Evolutionary conservation across 23 red algal species (phyloP), one percentile per base, ranked within the genome.

Genomic region (Gracilaria domingensis): DNA sequence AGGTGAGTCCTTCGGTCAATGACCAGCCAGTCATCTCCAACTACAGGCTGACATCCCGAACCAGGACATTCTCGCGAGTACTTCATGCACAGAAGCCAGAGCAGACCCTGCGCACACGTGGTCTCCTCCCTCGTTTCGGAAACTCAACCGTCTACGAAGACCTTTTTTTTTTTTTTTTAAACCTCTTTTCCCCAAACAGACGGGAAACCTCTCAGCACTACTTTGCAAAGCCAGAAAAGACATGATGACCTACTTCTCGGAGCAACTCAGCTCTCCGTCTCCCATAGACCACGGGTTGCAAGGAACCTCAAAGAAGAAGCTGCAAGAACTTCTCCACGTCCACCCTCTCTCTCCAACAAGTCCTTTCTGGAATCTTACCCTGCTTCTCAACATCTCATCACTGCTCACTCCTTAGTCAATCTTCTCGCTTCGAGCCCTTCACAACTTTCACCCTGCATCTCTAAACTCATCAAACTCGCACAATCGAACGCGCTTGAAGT

Each of bases 371-470:
- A 40, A 42, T 39, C 34, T 3, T 40, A 73, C 35, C 67, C 67
- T n/a, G n/a, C 67, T 73, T 24, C 35, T 73, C 34, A 73, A 73
- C 35, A 44, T 73, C 7, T 73, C 67, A 4, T 16, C 67, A 14
- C 67, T 73, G 7, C 76, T 54, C 59, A 74, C 65, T 35, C 24
- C 65, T 72, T 85, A 85, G 29, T 66, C 5, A n/a, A 37, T 88
- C 45, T 76, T 88, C 44, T 75, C 65, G 14, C 48, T 85, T 59
- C 2, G 70, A 49, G 39, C 0, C 23, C 44, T 45, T 44, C 59
- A 85, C 26, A 85, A 85, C 57, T 48, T 85, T 30, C 24, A 0
- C 24, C 57, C 70, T 18, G 59, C 0, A 33, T 70, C 35, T 85
- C 81, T 1, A 85, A 85, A 24, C 30, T 66, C 35, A 20, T 85